Evolutionary conservation across 257 asterid species (phyloP), one percentile per base, ranked within the genome.

Genomic region (Petunia axillaris): DNA sequence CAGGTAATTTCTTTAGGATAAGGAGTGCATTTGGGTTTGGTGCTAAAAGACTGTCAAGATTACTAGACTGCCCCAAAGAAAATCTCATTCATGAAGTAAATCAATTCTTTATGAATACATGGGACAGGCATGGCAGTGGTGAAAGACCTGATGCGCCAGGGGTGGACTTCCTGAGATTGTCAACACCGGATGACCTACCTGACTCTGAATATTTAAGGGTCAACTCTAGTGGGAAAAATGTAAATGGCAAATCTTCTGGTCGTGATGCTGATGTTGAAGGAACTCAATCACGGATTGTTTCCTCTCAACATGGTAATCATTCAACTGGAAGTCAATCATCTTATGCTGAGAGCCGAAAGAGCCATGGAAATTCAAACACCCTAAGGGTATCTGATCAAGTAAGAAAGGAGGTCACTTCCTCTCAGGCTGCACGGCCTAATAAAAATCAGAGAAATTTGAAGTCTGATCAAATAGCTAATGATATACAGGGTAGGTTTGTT

Each of bases 1-100:
- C 93, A 94, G 98, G 98, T 74, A 94, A 94, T 80, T 94, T 93
- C 85, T 93, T 83, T 70, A 88, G 98, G 75, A 91, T 94, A 81
- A 93, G 97, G 67, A 94, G 98, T 87, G 98, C 98, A 77, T 93
- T 94, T 86, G 91, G 93, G 54, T 94, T 93, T 84, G 98, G 98
- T 78, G 98, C 98, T 82, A 91, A 90, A 87, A 90, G 87, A 81
- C 88, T 94, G 82, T 90, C 94, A 41, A 88, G 93, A 84, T 87
- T 94, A 81, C 95, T 92, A 14, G 97, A 89, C 78, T 91, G 97
- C 83, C 96, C 95, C 0, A 81, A 86, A 81, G 96, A 92, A 76
- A 81, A 86, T 43, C 41, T 92, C 59, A 78, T 77, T 80, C 78
- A 77, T 79, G 98, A 93, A 85, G 91, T 95, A 70, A 91, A 93